Percentiles rank a stretch among this genome's conserved stretches.
These are phyloP conservation scores for Ormosia emarginata DNA, from an alignment of 306 rosid species.

Conservation along the genomic window DNA sequence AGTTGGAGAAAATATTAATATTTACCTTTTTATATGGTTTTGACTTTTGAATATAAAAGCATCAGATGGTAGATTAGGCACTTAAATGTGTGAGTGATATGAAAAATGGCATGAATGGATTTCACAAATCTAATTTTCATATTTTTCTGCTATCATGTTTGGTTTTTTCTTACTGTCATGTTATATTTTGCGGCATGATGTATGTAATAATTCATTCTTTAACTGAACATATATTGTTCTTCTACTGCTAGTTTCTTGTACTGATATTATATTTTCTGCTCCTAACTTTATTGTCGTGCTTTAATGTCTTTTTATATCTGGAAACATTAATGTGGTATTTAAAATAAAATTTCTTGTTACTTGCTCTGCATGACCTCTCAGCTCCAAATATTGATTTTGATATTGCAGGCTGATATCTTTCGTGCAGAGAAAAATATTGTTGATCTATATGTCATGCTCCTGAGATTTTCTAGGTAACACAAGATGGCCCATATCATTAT, in stretches of 20 bases:
- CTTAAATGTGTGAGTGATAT: not conserved
- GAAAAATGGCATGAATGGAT: not conserved
- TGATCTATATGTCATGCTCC: constrained; percentile 82
- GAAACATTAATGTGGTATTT: not conserved
- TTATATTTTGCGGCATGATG: not conserved
- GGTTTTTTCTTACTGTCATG: not conserved
- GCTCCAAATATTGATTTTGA: constrained; percentile 16
- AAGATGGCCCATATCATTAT: not conserved
- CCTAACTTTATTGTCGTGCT: not conserved
- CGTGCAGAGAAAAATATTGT: constrained; percentile 71
- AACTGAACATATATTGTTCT: not conserved
- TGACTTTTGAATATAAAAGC: not conserved
- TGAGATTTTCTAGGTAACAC: constrained; percentile 79
- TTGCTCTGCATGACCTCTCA: not conserved
- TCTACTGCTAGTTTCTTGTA: not conserved
- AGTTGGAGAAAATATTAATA: not conserved
- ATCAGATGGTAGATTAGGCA: not conserved
- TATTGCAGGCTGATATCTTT: constrained; percentile 81
- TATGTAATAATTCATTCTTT: not conserved
- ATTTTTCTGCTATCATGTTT: not conserved
- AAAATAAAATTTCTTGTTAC: not conserved
- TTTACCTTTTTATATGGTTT: not conserved
- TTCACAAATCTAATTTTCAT: not conserved
- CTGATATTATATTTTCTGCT: not conserved
- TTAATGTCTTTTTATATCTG: not conserved